These are phyloP conservation scores for Pseudopithomyces chartarum DNA, from an alignment of 2,329 filamentous ascomycete genomes.

Conservation along the genomic window DNA sequence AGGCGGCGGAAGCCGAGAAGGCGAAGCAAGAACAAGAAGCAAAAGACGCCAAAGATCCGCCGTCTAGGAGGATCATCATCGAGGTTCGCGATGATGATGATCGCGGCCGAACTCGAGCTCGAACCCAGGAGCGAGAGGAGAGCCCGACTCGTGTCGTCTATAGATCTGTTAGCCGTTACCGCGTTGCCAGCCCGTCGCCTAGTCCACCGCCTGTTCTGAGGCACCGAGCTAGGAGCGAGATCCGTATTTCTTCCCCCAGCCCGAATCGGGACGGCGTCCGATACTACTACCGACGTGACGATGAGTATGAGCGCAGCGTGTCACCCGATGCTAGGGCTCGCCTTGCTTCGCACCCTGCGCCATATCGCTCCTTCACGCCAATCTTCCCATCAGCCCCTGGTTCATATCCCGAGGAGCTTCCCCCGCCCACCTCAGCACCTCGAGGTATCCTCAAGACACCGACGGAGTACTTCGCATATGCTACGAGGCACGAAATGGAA, in stretches of 20 bases:
- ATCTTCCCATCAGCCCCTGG: conserved; percentile 1
- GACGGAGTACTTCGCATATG: conserved; percentile 19
- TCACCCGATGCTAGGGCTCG: conserved; percentile 29
- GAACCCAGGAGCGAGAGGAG: conserved; percentile 25
- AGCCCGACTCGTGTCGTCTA: conserved; percentile 17
- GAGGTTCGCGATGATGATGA: conserved; percentile 21
- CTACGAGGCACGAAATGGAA: conserved; percentile 21
- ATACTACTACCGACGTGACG: conserved; percentile 17
- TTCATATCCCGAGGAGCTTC: conserved; percentile 24
- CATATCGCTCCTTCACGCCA: conserved; percentile 27
- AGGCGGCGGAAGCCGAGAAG: conserved; percentile 14
- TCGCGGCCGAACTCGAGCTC: conserved; percentile 29
- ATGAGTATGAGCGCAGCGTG: conserved; percentile 24
- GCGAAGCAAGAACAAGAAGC: conserved; percentile 18
- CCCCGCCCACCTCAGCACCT: conserved; percentile 16
- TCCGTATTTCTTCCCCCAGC: conserved; percentile 26
- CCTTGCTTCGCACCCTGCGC: conserved; percentile 30
- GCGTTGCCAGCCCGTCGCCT: conserved; percentile 10
- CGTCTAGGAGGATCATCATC: conserved; percentile 25
- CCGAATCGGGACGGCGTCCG: conserved; percentile 17
- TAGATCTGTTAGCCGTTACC: conserved; percentile 22
- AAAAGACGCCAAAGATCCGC: conserved; percentile 14
- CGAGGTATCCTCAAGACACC: conserved; percentile 32
- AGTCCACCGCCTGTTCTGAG: conserved; percentile 13
- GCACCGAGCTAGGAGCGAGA: conserved; percentile 11